These are phyloP conservation scores for Panicum miliaceum DNA, from an alignment of 176 grass and related monocot genomes.

Conservation along the genomic window DNA sequence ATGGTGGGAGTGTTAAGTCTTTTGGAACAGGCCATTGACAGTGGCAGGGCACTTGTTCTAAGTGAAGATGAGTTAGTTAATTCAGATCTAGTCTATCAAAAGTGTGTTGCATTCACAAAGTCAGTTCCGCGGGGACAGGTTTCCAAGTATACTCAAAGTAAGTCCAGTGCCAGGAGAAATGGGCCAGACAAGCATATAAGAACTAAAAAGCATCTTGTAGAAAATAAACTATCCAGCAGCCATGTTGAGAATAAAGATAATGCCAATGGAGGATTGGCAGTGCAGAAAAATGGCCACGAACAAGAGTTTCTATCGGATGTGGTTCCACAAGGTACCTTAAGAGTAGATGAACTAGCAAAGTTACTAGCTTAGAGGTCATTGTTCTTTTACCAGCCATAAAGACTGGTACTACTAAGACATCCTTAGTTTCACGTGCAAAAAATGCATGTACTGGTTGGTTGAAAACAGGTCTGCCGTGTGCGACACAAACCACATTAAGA, in stretches of 20 bases:
- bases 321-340: conserved; percentile 68
- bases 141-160: conserved; percentile 48
- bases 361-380: conserved; percentile 58
- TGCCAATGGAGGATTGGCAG: conserved; percentile 25
- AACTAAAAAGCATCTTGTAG: conserved; percentile 36
- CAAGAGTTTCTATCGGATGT: conserved; percentile 56
- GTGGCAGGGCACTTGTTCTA: conserved; percentile 62
- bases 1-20: conserved; percentile 72
- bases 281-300: conserved; percentile 51
- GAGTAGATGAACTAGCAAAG: conserved; percentile 92
- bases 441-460: no score
- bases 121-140: conserved; percentile 49
- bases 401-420: no score
- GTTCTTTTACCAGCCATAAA: not conserved
- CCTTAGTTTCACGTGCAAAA: no score
- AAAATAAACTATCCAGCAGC: conserved; percentile 21
- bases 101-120: conserved; percentile 68
- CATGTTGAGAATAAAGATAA: conserved; percentile 43
- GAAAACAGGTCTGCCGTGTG: no score
- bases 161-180: conserved; percentile 10
- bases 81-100: conserved; percentile 69
- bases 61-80: conserved; percentile 55
- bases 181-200: conserved; percentile 36
- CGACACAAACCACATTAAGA: no score
- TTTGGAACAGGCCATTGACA: conserved; percentile 69